Conservation (phyloP, 805 yeast genomes). For the Tetrapisispora taiwanensis region DNA sequence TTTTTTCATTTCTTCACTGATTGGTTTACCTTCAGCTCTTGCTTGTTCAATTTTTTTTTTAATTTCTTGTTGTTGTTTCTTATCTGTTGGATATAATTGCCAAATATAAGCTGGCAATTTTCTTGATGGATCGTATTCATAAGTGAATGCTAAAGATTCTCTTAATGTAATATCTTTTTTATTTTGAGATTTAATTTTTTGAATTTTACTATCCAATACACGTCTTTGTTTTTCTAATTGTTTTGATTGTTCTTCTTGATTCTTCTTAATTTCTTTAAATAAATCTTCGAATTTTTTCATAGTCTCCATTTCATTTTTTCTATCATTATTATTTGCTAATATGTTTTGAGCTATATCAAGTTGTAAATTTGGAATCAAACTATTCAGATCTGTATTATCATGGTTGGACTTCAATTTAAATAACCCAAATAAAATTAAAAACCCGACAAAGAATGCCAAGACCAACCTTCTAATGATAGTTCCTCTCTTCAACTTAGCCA, state of each 20-base stretch:
- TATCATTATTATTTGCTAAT: conserved; percentile 35
- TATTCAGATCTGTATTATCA: conserved; percentile 21
- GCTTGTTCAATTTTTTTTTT: not conserved
- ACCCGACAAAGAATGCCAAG: not conserved
- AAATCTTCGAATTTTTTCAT: conserved; percentile 56
- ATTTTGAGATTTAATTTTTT: conserved; percentile 44
- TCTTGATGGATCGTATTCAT: conserved; percentile 52
- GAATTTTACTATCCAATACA: conserved; percentile 51
- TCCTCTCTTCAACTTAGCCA: conserved; percentile 2
- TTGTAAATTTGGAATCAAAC: conserved; percentile 21
- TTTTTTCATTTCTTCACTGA: not conserved
- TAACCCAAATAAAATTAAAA: not conserved
- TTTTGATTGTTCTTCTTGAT: conserved; percentile 50
- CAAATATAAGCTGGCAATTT: conserved; percentile 68
- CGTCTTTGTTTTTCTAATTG: conserved; percentile 52
- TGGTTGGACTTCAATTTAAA: conserved; percentile 6
- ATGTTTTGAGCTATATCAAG: conserved; percentile 15
- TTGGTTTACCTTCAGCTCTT: not conserved
- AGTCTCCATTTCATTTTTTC: conserved; percentile 43
- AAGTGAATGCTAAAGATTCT: conserved; percentile 51
- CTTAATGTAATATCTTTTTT: conserved; percentile 56
- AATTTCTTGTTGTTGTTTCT: conserved; percentile 12
- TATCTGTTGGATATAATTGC: conserved; percentile 70
- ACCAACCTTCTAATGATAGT: not conserved
- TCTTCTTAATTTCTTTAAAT: conserved; percentile 41